Conservation (phyloP, 768 basidiomycete species). For the Tephrocybe sp. region DNA sequence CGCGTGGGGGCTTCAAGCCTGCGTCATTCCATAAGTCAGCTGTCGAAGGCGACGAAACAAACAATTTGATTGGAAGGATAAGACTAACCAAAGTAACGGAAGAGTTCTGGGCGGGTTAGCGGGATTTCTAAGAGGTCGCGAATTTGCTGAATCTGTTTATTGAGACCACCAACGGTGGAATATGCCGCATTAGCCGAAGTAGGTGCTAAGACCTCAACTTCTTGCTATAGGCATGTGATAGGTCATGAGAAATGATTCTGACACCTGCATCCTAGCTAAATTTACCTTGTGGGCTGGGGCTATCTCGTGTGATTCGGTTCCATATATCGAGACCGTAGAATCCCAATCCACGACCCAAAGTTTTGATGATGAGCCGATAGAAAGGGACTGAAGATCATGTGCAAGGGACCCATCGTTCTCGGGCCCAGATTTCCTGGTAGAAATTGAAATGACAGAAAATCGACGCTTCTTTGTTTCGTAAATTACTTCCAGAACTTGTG, state of each 20-base stretch:
- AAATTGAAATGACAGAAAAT: conserved; percentile 56
- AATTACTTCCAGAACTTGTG: conserved; percentile 58
- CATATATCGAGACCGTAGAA: conserved; percentile 47
- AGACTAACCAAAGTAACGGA: conserved; percentile 72
- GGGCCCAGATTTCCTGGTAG: conserved; percentile 23
- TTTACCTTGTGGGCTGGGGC: conserved; percentile 36
- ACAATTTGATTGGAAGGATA: too few relatives aligned
- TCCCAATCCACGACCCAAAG: conserved; percentile 76
- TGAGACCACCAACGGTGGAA: conserved; percentile 81
- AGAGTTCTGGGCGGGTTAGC: conserved; percentile 78
- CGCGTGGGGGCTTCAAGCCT: conserved; percentile 95
- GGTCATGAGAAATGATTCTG: conserved; percentile 8
- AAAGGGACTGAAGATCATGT: conserved; percentile 42
- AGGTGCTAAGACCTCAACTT: conserved; percentile 48
- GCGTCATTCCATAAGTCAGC: conserved; percentile 5
- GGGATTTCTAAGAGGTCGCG: conserved; percentile 86
- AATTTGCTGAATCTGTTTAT: conserved; percentile 85
- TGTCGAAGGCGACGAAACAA: too few relatives aligned
- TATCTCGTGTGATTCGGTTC: conserved; percentile 26
- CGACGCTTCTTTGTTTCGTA: conserved; percentile 63
- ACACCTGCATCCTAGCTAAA: too few relatives aligned
- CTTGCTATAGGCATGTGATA: conserved; percentile 33
- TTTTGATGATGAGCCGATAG: conserved; percentile 36
- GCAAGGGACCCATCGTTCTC: conserved; percentile 32
- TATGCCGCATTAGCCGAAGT: conserved; percentile 59